A percentile compares a stretch with the other conserved stretches of the same genome.
Evolutionary conservation across 2,329 filamentous ascomycete species (phyloP).

Genomic region (Colletotrichum lentis): DNA sequence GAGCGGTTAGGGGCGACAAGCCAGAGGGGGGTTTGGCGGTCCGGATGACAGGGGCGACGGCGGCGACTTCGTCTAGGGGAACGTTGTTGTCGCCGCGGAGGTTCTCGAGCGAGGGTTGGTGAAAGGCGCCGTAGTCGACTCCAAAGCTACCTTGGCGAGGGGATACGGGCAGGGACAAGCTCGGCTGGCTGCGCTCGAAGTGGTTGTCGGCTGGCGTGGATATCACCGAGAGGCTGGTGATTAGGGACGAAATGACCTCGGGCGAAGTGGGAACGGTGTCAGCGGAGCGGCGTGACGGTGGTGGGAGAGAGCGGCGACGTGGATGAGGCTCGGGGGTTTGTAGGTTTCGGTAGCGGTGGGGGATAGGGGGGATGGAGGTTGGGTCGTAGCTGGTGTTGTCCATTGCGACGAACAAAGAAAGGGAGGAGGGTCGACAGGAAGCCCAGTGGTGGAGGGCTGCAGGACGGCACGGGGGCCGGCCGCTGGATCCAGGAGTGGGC

Average conservation of each 20-base stretch:
- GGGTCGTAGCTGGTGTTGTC: conserved; percentile 26
- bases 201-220: conserved; percentile 73
- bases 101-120: conserved; percentile 60
- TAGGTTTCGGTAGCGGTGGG: conserved; percentile 38
- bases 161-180: conserved; percentile 51
- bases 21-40: conserved; percentile 84
- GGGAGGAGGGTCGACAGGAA: conserved; percentile 16
- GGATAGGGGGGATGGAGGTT: conserved; percentile 38
- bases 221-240: conserved; percentile 74
- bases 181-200: conserved; percentile 65
- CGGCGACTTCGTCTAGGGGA: conserved; percentile 67
- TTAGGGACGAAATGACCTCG: conserved; percentile 74
- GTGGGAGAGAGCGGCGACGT: conserved; percentile 36
- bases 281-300: conserved; percentile 38
- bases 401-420: conserved; percentile 33
- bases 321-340: conserved; percentile 33
- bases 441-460: conserved; percentile 24
- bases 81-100: conserved; percentile 56
- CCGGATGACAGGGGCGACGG: conserved; percentile 75
- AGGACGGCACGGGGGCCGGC: conserved; percentile 24
- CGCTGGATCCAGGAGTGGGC: conserved; percentile 32
- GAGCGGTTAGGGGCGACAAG: conserved; percentile 74
- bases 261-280: conserved; percentile 63
- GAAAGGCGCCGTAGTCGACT: conserved; percentile 76
- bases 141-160: conserved; percentile 66